Evolutionary conservation across 2,329 filamentous ascomycete genomes (phyloP), one percentile per base, ranked within the genome.

Genomic region (Fusarium avenaceum): DNA sequence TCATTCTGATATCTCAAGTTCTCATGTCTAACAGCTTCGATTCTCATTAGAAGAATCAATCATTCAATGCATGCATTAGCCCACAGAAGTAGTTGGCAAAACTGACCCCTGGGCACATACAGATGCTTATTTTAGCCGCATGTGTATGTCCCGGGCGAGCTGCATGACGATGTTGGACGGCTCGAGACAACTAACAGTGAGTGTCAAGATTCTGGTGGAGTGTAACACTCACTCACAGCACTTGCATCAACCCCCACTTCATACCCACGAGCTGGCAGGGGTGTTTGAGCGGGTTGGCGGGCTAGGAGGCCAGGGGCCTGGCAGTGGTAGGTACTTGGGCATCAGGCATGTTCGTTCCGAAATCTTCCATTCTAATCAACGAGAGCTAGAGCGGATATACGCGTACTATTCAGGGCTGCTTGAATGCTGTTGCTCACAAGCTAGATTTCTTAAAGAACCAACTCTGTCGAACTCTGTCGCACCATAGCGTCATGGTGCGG

Each of bases 231-330:
- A 49, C 38, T 49, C 42, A 53, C 61, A 72, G 70, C 72, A 74
- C 72, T 72, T 55, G 72, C 72, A 74, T 74, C 63, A 63, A 72
- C 72, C 72, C 72, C 72, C 72, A 74, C 72, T 61, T 51, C 48
- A 43, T 59, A 57, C 45, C 72, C 72, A 74, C 63, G 69, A 71
- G 66, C 56, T 19, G 57, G 60, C 69, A 30, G 73, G 67, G 71
- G 67, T 53, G 15, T 47, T 53, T 55, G 58, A 68, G 60, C 64
- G 33, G 54, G 55, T 47, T 56, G 70, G 60, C 64, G 33, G 54
- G 55, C 51, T 56, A 59, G 48, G 44, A 46, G 40, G 52, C 22
- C 38, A 44, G 44, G 42, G 40, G 42, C 50, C 46, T 70, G 47
- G 44, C 47, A 53, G 50, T 53, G 46, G 42, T 49, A 45, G 46